phyloP scores from a whole-genome alignment of 2,329 filamentous ascomycete genomes.

The Nigrospora osmanthi region DNA sequence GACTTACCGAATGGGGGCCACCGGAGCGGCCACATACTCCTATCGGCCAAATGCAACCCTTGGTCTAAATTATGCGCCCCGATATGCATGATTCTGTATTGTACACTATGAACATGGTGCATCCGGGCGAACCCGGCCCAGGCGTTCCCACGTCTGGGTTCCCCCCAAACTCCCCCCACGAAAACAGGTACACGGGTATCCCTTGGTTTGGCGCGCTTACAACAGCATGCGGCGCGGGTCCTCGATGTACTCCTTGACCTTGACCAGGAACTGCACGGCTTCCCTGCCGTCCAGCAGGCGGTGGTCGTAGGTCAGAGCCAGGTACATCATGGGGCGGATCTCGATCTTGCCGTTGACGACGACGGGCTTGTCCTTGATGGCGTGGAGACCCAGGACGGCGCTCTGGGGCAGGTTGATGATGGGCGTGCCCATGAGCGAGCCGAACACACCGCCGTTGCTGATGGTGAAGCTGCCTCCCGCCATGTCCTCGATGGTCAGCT shows the following conservation, averaged over 20 bases:
- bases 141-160: background rate
- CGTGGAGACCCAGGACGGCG: slow-evolving; percentile 85
- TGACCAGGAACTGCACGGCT: slow-evolving; percentile 92
- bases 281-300: slow-evolving; percentile 90
- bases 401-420: slow-evolving; percentile 98
- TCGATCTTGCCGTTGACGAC: slow-evolving; percentile 90
- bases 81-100: slow-evolving; percentile 7
- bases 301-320: slow-evolving; percentile 96
- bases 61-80: background rate
- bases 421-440: slow-evolving; percentile 92
- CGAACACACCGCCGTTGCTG: slow-evolving; percentile 95
- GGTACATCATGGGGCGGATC: slow-evolving; percentile 99
- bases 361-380: slow-evolving; percentile 90
- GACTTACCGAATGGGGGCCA: too few species aligned
- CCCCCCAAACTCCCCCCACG: background rate
- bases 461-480: slow-evolving; percentile 97
- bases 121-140: background rate
- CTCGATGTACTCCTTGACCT: slow-evolving; percentile 97
- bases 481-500: slow-evolving; percentile 98
- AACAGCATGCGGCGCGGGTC: slow-evolving; percentile 89
- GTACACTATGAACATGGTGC: slow-evolving; percentile 7
- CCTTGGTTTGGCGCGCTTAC: slow-evolving; percentile 15
- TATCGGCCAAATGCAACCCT: background rate
- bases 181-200: background rate
- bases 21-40: too few species aligned